Conservation (phyloP, 148 eudicot genomes). For the Simmondsia chinensis region DNA sequence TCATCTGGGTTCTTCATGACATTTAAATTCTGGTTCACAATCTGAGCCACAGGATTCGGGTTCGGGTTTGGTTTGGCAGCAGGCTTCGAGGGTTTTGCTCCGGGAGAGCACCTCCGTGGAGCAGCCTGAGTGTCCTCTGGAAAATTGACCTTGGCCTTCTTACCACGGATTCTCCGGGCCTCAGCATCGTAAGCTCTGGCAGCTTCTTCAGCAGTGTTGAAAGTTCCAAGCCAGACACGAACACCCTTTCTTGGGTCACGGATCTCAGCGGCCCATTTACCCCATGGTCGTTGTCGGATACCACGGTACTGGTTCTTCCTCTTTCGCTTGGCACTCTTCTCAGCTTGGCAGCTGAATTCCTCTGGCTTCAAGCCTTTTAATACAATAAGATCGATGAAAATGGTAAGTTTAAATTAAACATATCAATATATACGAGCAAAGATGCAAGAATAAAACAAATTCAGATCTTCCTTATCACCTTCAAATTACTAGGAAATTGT, state of each 20-base stretch:
- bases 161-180: slow-evolving; percentile 91
- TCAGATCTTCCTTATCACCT: too few relatives aligned
- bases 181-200: slow-evolving; percentile 96
- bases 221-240: slow-evolving; percentile 99
- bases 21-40: slow-evolving; percentile 19
- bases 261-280: slow-evolving; percentile 99
- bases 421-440: not conserved
- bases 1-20: slow-evolving; percentile 18
- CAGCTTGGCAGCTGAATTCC: slow-evolving; percentile 38
- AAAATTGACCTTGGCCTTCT: slow-evolving; percentile 92
- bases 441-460: too few relatives aligned
- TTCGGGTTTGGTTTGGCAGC: slow-evolving; percentile 20
- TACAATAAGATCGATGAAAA: not conserved
- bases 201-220: slow-evolving; percentile 97
- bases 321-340: slow-evolving; percentile 68
- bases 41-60: slow-evolving; percentile 20
- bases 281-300: slow-evolving; percentile 98
- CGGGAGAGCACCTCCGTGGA: slow-evolving; percentile 28
- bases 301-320: slow-evolving; percentile 93
- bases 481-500: too few relatives aligned
- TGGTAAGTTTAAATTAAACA: too few relatives aligned
- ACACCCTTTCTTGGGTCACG: slow-evolving; percentile 96
- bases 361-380: slow-evolving; percentile 32
- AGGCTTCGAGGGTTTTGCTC: slow-evolving; percentile 24
- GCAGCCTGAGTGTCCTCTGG: slow-evolving; percentile 40